A percentile compares a stretch with the other conserved stretches of the same genome.
Evolutionary conservation across 345 rosid genomes (phyloP).

Genomic region (Euphorbia peplus): DNA sequence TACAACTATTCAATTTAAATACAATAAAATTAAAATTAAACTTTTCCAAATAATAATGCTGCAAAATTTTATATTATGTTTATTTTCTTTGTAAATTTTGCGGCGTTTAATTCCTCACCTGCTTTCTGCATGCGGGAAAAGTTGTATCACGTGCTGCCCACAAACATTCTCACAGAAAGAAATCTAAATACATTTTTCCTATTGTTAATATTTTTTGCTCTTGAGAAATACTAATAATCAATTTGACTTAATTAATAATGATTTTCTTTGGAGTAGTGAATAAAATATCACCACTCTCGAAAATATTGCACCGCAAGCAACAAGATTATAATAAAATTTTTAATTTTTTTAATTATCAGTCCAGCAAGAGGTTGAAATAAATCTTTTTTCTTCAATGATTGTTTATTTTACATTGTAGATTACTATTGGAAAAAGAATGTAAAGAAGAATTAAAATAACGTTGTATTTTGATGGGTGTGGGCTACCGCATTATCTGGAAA

Average conservation of each 20-base stretch:
- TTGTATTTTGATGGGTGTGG: not conserved
- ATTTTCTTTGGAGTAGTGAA: slow-evolving; percentile 2
- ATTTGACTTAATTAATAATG: slow-evolving; percentile 15
- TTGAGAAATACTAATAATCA: slow-evolving; percentile 22
- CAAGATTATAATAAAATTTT: no score
- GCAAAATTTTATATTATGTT: not conserved
- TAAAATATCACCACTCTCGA: slow-evolving; percentile 7
- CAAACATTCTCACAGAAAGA: slow-evolving; percentile 4
- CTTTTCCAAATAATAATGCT: no score
- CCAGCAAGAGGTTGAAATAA: slow-evolving; percentile 45
- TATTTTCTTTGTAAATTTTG: not conserved
- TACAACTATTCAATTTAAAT: no score
- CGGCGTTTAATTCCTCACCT: not conserved
- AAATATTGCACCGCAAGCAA: slow-evolving; percentile 41
- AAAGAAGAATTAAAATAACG: no score
- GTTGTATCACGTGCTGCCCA: slow-evolving; percentile 52
- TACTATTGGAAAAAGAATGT: no score
- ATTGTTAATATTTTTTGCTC: not conserved
- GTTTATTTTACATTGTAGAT: slow-evolving; percentile 16
- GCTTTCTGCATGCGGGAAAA: slow-evolving; percentile 55
- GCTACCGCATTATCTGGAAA: slow-evolving; percentile 7
- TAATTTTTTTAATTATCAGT: slow-evolving; percentile 1
- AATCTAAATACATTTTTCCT: not conserved
- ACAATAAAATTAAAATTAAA: no score
- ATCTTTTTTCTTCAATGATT: slow-evolving; percentile 69